Base-by-base conservation (phyloP, 2,329 filamentous ascomycete genomes). In the Calonectria ilicicola region DNA sequence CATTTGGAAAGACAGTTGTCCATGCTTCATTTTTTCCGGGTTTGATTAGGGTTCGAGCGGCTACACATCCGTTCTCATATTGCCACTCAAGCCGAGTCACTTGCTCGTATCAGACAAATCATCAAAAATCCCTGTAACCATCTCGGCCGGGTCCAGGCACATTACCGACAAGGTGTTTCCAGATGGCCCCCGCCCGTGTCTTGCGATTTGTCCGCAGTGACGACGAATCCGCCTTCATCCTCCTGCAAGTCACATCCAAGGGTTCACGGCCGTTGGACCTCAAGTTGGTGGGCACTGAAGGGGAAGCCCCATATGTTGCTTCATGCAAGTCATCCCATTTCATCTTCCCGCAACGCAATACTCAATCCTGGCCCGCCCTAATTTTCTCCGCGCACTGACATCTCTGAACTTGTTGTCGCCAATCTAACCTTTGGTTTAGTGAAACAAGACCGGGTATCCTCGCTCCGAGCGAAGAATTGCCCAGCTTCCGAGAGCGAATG, bases 241-340 rank as follows among this genome's bases (percentile, higher is more conserved):
- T 95, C 26, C 80, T 94, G 21, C 88, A 93, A 77, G 88, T 92
- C 69, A 85, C 86, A 2, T 84, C 88, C 26, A 87, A 82, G 68
- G 86, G 85, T 44, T 83, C 85, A 42, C 87, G 86, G 70, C 87
- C 88, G 1, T 84, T 95, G 35, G 92, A 95, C 81, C 82, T 94
- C 58, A 91, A 91, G 80, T 82, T 95, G 35, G 86, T 93, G 40
- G 93, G 89, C 40, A 95, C 93, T 35, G 93, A 95, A 78, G 90
- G 91, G 67, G 87, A 89, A 69, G 88, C 87, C 60, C 88, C 91
- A 8, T 94, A 92, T 82, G 85, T 87, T 49, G 83, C 87, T 69
- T 87, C 87, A 73, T 83, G 91, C 93, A 86, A 88, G 90, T 87
- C 75, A 72, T 75, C 66, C 70, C 75, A 74, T 79, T 60, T 38